Percentiles rank a stretch among this genome's conserved stretches.
Evolutionary conservation across 805 yeast genomes (phyloP).

Genomic region (Monosporozyma unispora): DNA sequence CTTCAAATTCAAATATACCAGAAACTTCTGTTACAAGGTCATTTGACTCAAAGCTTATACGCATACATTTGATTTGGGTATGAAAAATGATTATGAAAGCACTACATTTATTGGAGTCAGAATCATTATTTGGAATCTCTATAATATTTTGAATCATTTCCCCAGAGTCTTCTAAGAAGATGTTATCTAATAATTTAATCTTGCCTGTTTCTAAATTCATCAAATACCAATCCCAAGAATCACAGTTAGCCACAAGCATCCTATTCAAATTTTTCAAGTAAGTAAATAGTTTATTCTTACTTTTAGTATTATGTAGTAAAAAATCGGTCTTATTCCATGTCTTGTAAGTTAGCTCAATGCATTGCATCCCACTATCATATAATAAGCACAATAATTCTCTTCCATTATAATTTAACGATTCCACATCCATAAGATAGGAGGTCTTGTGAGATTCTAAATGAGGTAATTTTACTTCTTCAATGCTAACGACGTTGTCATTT

Average conservation of each 20-base stretch:
- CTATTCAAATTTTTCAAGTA: slow-evolving; percentile 19
- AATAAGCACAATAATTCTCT: slow-evolving; percentile 10
- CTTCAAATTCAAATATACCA: not conserved
- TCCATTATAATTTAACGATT: not conserved
- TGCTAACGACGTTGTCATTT: not conserved
- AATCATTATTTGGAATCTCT: slow-evolving; percentile 3
- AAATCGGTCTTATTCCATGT: slow-evolving; percentile 17
- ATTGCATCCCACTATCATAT: slow-evolving; percentile 17
- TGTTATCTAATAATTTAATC: slow-evolving; percentile 9
- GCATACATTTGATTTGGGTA: not conserved
- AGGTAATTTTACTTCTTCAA: not conserved
- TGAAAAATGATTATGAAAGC: not conserved
- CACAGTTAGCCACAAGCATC: slow-evolving; percentile 18
- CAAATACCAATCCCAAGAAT: slow-evolving; percentile 21
- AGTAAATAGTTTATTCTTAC: slow-evolving; percentile 14
- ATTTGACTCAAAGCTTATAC: not conserved
- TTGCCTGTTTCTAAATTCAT: slow-evolving; percentile 23
- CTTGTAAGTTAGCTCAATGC: slow-evolving; percentile 14
- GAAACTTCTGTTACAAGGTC: not conserved
- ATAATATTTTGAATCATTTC: slow-evolving; percentile 8
- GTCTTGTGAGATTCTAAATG: not conserved
- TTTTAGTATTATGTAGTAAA: slow-evolving; percentile 20
- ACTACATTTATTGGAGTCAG: not conserved
- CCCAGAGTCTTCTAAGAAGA: not conserved
- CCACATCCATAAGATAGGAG: not conserved